Evolutionary conservation across 1,284 basidiomycete genomes (phyloP), one percentile per base, ranked within the genome.

Genomic region (Ustilago loliicola): DNA sequence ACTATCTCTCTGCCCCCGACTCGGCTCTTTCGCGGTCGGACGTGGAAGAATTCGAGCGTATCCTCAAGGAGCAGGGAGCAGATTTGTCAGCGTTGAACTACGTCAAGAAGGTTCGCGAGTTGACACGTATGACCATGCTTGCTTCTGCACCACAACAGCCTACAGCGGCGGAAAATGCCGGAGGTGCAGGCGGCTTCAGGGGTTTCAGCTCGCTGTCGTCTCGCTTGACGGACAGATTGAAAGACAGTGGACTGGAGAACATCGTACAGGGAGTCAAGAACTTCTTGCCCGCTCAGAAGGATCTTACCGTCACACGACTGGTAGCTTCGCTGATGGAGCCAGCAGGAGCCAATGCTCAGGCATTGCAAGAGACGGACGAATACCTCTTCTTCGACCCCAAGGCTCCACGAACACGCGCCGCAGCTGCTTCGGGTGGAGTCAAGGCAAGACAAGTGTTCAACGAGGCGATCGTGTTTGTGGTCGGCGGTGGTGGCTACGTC

Each of bases 271-370:
- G 96, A 32, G 97, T 99, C 71, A 98, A 98, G 87, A 98, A 98
- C 88, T 96, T 99, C 89, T 88, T 99, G 15, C 97, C 97, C 0
- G 93, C 94, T 0, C 94, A 95, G 85, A 99, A 99, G 87, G 91
- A 98, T 66, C 90, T 98, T 48, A 92, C 94, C 9, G 91, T 98
- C 53, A 98, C 97, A 0, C 91, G 96, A 8, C 89, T 99, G 27
- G 92, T 94, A 1, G 96, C 98, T 82, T 95, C 96, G 5, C 89
- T 99, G 25, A 98, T 99, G 95, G 97, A 99, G 85, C 96, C 96
- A 0, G 91, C 93, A 0, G 89, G 92, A 0, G 96, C 94, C 1
- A 94, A 94, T 15, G 94, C 94, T 0, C 77, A 78, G 32, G 81
- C 83, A 42, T 55, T 81, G 56, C 73, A 77, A 32, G 96, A 98